Percentiles rank a stretch among this genome's conserved stretches.
phyloP scores from a whole-genome alignment of 768 basidiomycete genomes.

The Hydnum rufescens region DNA sequence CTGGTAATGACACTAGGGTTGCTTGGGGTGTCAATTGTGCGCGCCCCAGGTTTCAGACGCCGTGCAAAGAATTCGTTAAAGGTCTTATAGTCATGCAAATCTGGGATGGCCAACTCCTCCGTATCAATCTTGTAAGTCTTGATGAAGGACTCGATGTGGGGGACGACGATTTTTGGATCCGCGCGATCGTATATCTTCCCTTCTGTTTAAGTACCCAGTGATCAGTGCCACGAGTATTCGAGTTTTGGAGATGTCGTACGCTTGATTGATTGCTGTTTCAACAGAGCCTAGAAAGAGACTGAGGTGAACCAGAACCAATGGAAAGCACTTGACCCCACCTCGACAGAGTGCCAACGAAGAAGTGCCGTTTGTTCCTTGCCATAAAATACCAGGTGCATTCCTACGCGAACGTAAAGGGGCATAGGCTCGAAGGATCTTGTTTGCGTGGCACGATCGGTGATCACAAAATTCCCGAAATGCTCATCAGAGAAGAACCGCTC shows the following conservation, averaged over 20 bases:
- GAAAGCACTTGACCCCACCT: conserved; percentile 7
- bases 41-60: conserved; percentile 35
- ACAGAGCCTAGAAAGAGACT: conserved; percentile 38
- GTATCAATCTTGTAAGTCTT: conserved; percentile 32
- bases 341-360: conserved; percentile 12
- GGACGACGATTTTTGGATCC: conserved; percentile 10
- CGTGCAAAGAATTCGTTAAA: conserved; percentile 71
- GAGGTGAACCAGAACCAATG: conserved; percentile 17
- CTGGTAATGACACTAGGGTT: conserved; percentile 36
- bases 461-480: conserved; percentile 16
- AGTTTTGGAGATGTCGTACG: too few species aligned
- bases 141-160: conserved; percentile 22
- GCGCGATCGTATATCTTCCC: conserved; percentile 7
- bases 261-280: too few species aligned
- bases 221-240: neutral
- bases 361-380: conserved; percentile 22
- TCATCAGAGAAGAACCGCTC: neutral
- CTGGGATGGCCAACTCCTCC: conserved; percentile 42
- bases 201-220: neutral
- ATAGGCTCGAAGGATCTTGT: conserved; percentile 50
- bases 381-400: conserved; percentile 55
- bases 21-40: conserved; percentile 37
- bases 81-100: conserved; percentile 37
- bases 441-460: conserved; percentile 17
- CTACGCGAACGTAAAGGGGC: conserved; percentile 49